phyloP scores from a whole-genome alignment of 192 early-diverging fungal species.

The Pecoramyces ruminantium region DNA sequence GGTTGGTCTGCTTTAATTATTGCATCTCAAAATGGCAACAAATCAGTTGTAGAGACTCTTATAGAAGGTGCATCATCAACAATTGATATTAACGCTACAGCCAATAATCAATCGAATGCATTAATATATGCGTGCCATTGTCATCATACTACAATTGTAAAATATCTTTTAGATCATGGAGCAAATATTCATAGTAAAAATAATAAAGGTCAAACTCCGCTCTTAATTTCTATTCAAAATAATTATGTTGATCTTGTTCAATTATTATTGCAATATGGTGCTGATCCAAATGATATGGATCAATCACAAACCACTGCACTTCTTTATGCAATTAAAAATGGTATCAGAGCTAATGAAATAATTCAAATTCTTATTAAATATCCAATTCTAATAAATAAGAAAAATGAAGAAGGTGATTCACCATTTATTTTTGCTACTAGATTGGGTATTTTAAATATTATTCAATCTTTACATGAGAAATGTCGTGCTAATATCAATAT shows the following conservation, averaged over 20 bases:
- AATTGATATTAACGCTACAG: neutral
- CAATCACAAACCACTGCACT: neutral
- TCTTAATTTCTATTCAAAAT: neutral
- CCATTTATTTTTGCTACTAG: neutral
- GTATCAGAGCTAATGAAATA: neutral
- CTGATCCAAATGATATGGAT: neutral
- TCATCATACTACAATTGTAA: neutral
- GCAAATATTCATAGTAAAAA: neutral
- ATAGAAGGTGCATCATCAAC: neutral
- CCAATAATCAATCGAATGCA: neutral
- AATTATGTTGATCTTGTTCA: neutral
- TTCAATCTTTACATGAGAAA: neutral
- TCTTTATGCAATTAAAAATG: neutral
- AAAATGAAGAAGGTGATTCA: neutral
- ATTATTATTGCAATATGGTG: neutral
- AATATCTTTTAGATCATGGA: neutral
- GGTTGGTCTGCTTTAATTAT: neutral
- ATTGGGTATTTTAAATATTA: neutral
- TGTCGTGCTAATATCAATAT: neutral
- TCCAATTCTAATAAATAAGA: neutral
- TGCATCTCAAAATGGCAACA: neutral
- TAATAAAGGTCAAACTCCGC: neutral
- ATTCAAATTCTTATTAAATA: neutral
- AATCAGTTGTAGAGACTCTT: neutral
- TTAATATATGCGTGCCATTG: neutral